Percentiles rank a stretch among this genome's conserved stretches.
phyloP scores from a whole-genome alignment of 345 rosid genomes.

The Viola odorata region DNA sequence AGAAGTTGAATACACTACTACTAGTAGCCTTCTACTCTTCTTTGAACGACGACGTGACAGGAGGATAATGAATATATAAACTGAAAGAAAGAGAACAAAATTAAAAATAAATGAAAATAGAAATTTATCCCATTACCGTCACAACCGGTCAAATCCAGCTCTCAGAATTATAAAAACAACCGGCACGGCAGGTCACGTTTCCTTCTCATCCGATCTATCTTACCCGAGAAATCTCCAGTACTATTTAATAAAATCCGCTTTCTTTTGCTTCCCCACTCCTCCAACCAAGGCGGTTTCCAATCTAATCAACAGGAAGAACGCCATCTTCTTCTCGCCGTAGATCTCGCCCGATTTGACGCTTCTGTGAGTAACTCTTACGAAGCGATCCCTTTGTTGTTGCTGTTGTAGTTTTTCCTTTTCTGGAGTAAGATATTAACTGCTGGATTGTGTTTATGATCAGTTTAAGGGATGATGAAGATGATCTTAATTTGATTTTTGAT shows the following conservation, averaged over 20 bases:
- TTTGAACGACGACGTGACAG: no score
- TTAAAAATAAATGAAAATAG: no score
- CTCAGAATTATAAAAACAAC: slow-evolving; percentile 8
- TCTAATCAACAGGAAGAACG: slow-evolving; percentile 14
- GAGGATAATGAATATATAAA: no score
- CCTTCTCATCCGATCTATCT: slow-evolving; percentile 4
- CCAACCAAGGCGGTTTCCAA: slow-evolving; percentile 15
- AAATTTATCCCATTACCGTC: neutral
- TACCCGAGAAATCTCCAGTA: neutral
- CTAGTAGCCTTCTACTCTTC: no score
- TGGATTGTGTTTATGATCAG: neutral
- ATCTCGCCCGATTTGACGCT: slow-evolving; percentile 20
- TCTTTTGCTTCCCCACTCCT: neutral
- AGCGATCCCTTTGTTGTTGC: no score
- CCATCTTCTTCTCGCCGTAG: slow-evolving; percentile 10
- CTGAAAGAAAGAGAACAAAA: no score
- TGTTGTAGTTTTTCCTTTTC: neutral
- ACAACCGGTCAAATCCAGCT: slow-evolving; percentile 33
- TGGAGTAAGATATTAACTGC: slow-evolving; percentile 1
- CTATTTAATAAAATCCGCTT: slow-evolving; percentile 5
- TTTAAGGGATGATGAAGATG: slow-evolving; percentile 3
- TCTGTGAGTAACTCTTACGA: slow-evolving; percentile 10
- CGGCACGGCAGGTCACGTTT: slow-evolving; percentile 30
- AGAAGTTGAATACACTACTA: no score
- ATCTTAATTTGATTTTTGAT: neutral